Conservation (phyloP, 371 early-diverging fungal genomes). For the Apophysomyces ossiformis region DNA sequence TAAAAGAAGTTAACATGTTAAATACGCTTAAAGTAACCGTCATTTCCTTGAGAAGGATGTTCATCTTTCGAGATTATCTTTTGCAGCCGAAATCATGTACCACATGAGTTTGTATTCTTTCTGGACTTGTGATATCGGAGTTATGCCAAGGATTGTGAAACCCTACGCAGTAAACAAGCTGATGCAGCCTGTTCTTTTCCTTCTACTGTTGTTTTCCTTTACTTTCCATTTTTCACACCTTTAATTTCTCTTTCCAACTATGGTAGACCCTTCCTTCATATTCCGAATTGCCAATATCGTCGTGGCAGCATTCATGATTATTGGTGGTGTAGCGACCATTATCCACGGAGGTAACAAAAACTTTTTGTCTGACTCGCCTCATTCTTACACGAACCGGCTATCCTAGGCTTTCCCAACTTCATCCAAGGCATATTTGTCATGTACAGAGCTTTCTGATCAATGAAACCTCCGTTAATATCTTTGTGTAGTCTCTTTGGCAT, state of each 20-base stretch:
- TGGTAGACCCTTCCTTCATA: constrained; percentile 18
- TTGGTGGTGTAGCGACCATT: constrained; percentile 22
- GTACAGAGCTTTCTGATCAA: constrained; percentile 11
- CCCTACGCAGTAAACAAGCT: background rate
- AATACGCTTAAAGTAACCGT: no score
- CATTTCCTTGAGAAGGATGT: no score
- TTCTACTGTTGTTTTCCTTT: background rate
- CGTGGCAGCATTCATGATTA: constrained; percentile 21
- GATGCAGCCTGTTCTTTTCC: background rate
- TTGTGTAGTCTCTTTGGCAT: constrained; percentile 19
- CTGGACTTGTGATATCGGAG: background rate
- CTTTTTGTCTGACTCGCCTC: no score
- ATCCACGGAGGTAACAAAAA: constrained; percentile 14
- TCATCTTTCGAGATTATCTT: no score
- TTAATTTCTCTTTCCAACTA: background rate
- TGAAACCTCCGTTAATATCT: background rate
- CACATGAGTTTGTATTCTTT: no score
- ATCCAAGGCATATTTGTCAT: constrained; percentile 25
- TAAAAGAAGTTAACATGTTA: no score
- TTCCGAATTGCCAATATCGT: constrained; percentile 22
- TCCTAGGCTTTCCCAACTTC: constrained; percentile 23
- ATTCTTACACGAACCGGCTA: no score
- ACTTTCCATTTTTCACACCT: background rate
- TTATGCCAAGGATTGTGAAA: constrained; percentile 9
- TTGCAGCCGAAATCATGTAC: no score